Conservation (phyloP, 306 rosid genomes). For the Elaeagnus macrophylla region DNA sequence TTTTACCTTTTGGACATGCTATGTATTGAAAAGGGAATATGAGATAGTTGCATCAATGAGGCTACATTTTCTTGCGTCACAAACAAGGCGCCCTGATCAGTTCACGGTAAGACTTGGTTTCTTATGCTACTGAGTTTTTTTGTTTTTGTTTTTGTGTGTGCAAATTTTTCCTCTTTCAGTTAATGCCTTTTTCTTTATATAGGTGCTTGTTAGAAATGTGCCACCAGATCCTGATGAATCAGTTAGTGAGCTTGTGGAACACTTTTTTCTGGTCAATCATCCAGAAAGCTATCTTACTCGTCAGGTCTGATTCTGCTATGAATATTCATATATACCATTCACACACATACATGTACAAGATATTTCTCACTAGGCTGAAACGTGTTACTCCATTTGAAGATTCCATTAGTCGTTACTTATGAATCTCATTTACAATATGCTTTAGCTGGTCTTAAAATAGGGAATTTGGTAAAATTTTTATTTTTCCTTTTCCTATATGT, state of each 20-base stretch:
- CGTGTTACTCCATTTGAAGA: too few relatives aligned
- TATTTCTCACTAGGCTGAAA: background rate
- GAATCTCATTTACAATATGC: background rate
- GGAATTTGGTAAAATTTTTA: background rate
- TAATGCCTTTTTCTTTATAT: conserved; percentile 12
- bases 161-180: background rate
- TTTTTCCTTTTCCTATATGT: conserved; percentile 8
- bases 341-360: background rate
- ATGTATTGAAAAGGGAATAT: conserved; percentile 73
- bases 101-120: conserved; percentile 54
- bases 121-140: too few relatives aligned
- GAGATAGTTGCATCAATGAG: conserved; percentile 75
- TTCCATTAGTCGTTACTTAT: too few relatives aligned
- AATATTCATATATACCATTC: background rate
- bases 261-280: conserved; percentile 94
- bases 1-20: conserved; percentile 91
- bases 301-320: conserved; percentile 47
- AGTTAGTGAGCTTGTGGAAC: conserved; percentile 84
- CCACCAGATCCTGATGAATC: conserved; percentile 95
- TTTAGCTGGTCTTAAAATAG: background rate
- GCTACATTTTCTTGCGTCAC: conserved; percentile 78
- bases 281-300: conserved; percentile 78
- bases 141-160: too few relatives aligned
- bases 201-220: conserved; percentile 94
- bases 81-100: conserved; percentile 81